These are phyloP conservation scores for Pestalotiopsis sp. DNA, from an alignment of 2,329 filamentous ascomycete species.

Conservation along the genomic window DNA sequence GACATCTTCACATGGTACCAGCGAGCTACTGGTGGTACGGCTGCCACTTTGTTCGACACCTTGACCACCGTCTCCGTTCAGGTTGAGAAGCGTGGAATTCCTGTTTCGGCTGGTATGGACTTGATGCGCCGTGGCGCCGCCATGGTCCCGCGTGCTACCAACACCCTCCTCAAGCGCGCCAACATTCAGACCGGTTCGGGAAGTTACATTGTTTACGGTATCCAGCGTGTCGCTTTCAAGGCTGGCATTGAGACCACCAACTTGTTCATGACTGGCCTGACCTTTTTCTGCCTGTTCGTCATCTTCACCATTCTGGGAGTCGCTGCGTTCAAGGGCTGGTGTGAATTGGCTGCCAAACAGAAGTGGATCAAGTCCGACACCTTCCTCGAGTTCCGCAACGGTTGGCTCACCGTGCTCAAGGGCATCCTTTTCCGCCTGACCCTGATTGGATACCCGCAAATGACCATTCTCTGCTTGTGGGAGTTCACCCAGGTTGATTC, in stretches of 20 bases:
- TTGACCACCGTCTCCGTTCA: slow-evolving; percentile 73
- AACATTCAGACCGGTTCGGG: slow-evolving; percentile 46
- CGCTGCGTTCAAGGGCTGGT: slow-evolving; percentile 72
- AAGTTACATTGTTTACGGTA: slow-evolving; percentile 66
- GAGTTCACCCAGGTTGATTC: slow-evolving; percentile 81
- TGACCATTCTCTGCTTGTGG: slow-evolving; percentile 83
- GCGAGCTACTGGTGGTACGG: slow-evolving; percentile 78
- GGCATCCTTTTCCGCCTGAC: slow-evolving; percentile 84
- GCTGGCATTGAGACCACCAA: slow-evolving; percentile 80
- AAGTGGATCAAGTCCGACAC: slow-evolving; percentile 79
- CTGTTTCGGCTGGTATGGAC: slow-evolving; percentile 28
- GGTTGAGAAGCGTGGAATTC: slow-evolving; percentile 60
- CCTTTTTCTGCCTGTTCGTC: slow-evolving; percentile 81
- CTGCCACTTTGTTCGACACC: slow-evolving; percentile 72
- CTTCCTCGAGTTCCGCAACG: slow-evolving; percentile 84
- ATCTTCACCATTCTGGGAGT: slow-evolving; percentile 71
- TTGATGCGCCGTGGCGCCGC: slow-evolving; percentile 31
- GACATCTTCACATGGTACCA: slow-evolving; percentile 86
- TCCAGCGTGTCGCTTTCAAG: slow-evolving; percentile 81
- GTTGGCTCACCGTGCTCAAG: slow-evolving; percentile 83
- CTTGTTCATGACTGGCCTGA: slow-evolving; percentile 81
- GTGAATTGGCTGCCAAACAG: slow-evolving; percentile 70
- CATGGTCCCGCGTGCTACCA: slow-evolving; percentile 30
- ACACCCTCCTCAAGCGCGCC: slow-evolving; percentile 47
- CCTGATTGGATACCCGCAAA: slow-evolving; percentile 83